Base-by-base conservation (phyloP, 1,139 yeast genomes). In the Hyphopichia khmerensis region DNA sequence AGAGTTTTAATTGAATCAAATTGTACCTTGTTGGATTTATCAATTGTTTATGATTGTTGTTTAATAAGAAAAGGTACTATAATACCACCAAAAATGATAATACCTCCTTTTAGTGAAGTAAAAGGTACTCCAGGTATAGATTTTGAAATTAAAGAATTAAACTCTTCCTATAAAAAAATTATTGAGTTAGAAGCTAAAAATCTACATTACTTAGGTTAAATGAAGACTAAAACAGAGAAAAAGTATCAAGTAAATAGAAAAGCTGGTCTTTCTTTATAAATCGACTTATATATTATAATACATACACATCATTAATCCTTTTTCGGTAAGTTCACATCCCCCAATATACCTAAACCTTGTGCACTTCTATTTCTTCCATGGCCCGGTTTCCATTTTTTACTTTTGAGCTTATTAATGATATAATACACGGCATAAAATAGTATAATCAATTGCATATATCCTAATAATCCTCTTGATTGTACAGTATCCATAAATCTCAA, bases 1-100 rank as follows among this genome's bases (percentile, higher is more conserved):
- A 59, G 86, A 41, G 86, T 85, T 26, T 48, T 66, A 9, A 65
- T 86, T 4, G 90, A 77, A 23, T 49, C 53, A 0, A 49, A 65
- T 33, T 74, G 79, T 45, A 39, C 44, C 0, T 48, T 78, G 19
- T 68, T 77, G 9, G 66, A 70, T 45, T 63, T 72, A 41, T 65
- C 77, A 5, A 71, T 81, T n/a, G 64, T 86, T 27, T 79, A 81
- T 49, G 90, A 84, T 51, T 80, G 87, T 50, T 83, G 82, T 33
- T 55, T 79, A 10, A 65, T 86, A 2, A 71, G 72, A 15, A 65
- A 68, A 30, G 72, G 72, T 16, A 65, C 84, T 0, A 62, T 59
- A 4, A 56, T 86, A 2, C 87, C 91, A 0, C 74, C 80, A 1
- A 69, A 71, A 45, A 63, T 70, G 47, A 81, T 80, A 30, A 68